A percentile compares a stretch with the other conserved stretches of the same genome.
These are phyloP conservation scores for Aaosphaeria arxii DNA, from an alignment of 2,329 filamentous ascomycete species.

Conservation along the genomic window DNA sequence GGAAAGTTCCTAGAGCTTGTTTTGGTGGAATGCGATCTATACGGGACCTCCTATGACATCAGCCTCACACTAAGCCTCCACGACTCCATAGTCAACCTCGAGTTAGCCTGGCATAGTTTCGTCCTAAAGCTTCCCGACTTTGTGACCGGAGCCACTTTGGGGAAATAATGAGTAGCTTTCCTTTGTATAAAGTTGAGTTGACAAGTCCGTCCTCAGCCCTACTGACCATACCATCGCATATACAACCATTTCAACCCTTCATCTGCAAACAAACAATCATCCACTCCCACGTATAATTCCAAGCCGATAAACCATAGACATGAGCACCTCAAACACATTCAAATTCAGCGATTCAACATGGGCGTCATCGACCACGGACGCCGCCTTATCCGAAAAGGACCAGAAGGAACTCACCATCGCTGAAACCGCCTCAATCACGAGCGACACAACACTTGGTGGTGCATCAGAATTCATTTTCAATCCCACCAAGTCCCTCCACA, in stretches of 20 bases:
- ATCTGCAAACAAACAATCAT: slow-evolving; percentile 4
- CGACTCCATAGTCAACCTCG: slow-evolving; percentile 6
- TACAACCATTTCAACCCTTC: slow-evolving; percentile 1
- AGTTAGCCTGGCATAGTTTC: slow-evolving; percentile 2
- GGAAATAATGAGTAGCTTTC: not conserved
- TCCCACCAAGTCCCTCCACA: slow-evolving; percentile 48
- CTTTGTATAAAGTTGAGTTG: not conserved
- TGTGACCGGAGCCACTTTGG: too few relatives aligned
- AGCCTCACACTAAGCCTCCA: too few relatives aligned
- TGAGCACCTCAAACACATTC: slow-evolving; percentile 2
- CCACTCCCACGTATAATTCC: slow-evolving; percentile 6
- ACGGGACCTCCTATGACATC: too few relatives aligned
- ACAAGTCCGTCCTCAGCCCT: not conserved
- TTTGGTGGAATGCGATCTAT: too few relatives aligned
- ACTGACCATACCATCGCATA: not conserved
- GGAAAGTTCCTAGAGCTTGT: too few relatives aligned
- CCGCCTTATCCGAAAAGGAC: slow-evolving; percentile 8
- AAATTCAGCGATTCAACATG: too few relatives aligned
- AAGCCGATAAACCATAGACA: slow-evolving; percentile 7
- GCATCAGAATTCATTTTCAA: slow-evolving; percentile 29
- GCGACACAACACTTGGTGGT: slow-evolving; percentile 11
- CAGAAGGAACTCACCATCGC: slow-evolving; percentile 14
- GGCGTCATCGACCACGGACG: too few relatives aligned
- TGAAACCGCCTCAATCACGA: slow-evolving; percentile 13
- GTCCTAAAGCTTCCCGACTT: not conserved